Evolutionary conservation across 2,329 filamentous ascomycete genomes (phyloP), one percentile per base, ranked within the genome.

Genomic region (Emergomyces orientalis): DNA sequence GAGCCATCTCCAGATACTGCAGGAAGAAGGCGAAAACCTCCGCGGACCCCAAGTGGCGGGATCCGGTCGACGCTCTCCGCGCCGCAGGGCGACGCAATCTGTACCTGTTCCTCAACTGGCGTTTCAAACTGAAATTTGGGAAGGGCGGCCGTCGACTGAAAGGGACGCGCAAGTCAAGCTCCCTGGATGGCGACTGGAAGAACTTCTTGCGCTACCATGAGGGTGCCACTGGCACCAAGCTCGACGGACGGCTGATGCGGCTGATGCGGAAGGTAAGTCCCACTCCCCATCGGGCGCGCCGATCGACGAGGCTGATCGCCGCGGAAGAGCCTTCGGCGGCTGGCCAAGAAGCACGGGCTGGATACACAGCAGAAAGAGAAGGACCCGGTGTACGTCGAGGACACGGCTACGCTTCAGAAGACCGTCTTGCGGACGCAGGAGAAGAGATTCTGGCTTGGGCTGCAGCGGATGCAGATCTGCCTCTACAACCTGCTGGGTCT

Each of bases 141-240:
- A 57, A 58, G 2, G 60, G 66, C 57, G 55, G 63, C 37, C 60
- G 62, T 56, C 45, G 47, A 37, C 52, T 67, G 37, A 67, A 65
- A 61, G 63, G 64, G 56, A 66, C 65, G 39, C 62, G 37, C 37
- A 67, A 67, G 37, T 51, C n/a, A 9, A 51, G 63, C 41, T 17
- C 65, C 11, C 62, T 71, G 34, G 22, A 69, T 30, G 63, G 41
- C n/a, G 64, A 71, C 63, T 71, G 58, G 66, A 70, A 70, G 58
- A 65, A 66, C 59, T 69, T 71, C 39, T 58, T 60, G 56, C 27
- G 63, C 49, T 68, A 70, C 60, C 70, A 71, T 34, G 57, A 62
- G 17, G 30, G 51, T 56, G 52, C 64, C 39, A 68, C 62, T 19
- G 65, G 61, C 41, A 30, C 52, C 13, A 49, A 63, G 59, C 68